These are phyloP conservation scores for Royoungia palumana DNA, from an alignment of 768 basidiomycete species.

Conservation along the genomic window DNA sequence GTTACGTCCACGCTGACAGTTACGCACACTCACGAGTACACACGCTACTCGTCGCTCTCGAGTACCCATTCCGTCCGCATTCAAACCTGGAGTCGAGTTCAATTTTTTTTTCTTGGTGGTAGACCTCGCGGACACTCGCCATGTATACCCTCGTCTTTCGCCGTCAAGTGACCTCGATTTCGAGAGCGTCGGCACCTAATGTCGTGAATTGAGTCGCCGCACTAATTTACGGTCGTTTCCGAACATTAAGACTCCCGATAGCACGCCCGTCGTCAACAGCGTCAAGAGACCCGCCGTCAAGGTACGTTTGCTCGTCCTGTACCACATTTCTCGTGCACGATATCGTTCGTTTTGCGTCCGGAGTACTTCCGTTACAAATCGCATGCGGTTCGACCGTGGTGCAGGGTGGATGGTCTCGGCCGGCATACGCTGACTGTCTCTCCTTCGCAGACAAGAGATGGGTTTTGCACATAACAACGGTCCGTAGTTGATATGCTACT, in stretches of 20 bases:
- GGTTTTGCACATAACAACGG: slow-evolving; percentile 38
- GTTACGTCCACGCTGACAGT: slow-evolving; percentile 21
- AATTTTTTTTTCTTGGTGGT: too few relatives aligned
- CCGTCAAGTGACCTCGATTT: too few relatives aligned
- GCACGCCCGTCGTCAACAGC: slow-evolving; percentile 22
- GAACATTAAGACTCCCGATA: slow-evolving; percentile 5
- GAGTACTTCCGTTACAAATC: background rate
- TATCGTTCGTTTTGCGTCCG: background rate
- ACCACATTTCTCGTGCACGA: background rate
- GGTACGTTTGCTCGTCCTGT: slow-evolving; percentile 23
- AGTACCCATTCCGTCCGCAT: too few relatives aligned
- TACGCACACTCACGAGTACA: background rate
- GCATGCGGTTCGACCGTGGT: background rate
- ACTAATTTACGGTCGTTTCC: slow-evolving; percentile 27
- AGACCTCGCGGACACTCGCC: too few relatives aligned
- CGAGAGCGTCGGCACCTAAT: too few relatives aligned
- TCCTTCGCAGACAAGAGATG: slow-evolving; percentile 30
- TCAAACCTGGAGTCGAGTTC: too few relatives aligned
- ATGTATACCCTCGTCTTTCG: too few relatives aligned
- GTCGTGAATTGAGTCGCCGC: slow-evolving; percentile 32
- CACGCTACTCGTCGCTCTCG: too few relatives aligned
- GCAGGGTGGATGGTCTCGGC: slow-evolving; percentile 22
- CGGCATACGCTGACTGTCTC: slow-evolving; percentile 17
- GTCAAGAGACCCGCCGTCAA: slow-evolving; percentile 33
- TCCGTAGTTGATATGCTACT: slow-evolving; percentile 28